A percentile compares a stretch with the other conserved stretches of the same genome.
phyloP scores from a whole-genome alignment of 352 stramenopile species.

The Pythium guiyangense region DNA sequence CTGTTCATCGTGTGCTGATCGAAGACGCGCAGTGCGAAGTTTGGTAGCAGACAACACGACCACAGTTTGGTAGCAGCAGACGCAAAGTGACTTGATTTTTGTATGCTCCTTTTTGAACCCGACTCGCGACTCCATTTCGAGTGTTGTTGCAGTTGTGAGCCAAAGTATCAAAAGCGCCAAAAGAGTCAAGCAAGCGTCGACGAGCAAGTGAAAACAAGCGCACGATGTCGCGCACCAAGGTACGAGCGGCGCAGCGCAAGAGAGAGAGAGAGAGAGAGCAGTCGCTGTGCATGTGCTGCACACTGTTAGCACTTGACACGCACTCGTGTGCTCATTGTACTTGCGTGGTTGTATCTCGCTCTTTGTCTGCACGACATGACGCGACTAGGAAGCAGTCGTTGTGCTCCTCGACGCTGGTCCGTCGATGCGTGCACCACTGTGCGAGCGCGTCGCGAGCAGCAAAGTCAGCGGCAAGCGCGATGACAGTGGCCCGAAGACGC shows the following conservation, averaged over 20 bases:
- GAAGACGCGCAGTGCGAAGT: background rate
- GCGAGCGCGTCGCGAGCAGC: slow-evolving; percentile 23
- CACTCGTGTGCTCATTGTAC: background rate
- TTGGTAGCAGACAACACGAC: no score
- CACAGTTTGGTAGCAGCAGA: no score
- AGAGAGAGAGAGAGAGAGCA: no score
- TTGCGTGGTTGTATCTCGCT: background rate
- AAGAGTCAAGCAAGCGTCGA: no score
- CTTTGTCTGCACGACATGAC: background rate
- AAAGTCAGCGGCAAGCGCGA: slow-evolving; percentile 3
- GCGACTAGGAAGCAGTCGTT: slow-evolving; percentile 52
- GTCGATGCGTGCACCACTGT: slow-evolving; percentile 56
- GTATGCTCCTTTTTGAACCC: no score
- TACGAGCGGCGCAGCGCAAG: background rate
- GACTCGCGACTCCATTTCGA: no score
- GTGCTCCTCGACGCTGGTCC: slow-evolving; percentile 61
- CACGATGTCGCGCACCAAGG: background rate
- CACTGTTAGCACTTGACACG: background rate
- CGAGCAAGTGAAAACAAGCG: no score
- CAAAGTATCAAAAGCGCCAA: no score
- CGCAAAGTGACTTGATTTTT: no score
- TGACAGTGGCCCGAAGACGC: no score
- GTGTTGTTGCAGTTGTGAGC: background rate
- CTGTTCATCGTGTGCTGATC: background rate
- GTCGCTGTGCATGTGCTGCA: background rate